Evolutionary conservation across 345 rosid genomes (phyloP), one percentile per base, ranked within the genome.

Genomic region (Murraya paniculata): DNA sequence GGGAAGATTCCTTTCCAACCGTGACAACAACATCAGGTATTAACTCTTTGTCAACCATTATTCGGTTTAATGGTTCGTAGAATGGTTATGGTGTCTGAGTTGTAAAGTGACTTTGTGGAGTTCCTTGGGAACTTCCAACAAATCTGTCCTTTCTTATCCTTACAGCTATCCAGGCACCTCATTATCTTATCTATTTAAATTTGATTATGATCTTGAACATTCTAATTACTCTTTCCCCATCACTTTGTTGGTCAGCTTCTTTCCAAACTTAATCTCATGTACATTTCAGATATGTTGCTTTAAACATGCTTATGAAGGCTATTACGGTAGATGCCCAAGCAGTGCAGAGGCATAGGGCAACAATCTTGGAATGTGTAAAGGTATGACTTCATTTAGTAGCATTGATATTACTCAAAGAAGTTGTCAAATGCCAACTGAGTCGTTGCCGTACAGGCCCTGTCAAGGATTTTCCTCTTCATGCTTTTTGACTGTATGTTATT

Each of bases 311-410:
- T 84, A 96, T 88, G 98, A 96, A 80, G 91, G 99, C 98, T 79
- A 86, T 94, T 62, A 69, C 89, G 10, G 93, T 94, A 77, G 99
- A 91, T 84, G 87, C 94, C 77, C 98, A 92, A 90, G 98, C 99
- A 36, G 94, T 96, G 79, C 98, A 96, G 81, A 92, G 98, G 85
- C 98, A 96, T 80, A 90, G 98, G 74, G 97, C 89, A 59, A 96
- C 97, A 22, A 92, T 96, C 73, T 87, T 96, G 91, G 98, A 96
- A 88, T 96, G 99, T 87, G 99, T 96, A 56, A 96, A 96, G 98
- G 99, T 96, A 90, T 76, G 78, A 68, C 72, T 31, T 57, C 21
- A 73, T 61, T 69, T 80, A 53, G 31, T 80, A 71, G 70, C 75
- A 68, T 72, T 78, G 69, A 74, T 60, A 25, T 53, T 8, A 31